These are phyloP conservation scores for Chlorella sp. DNA, from an alignment of 139 green algal genomes.

Conservation along the genomic window DNA sequence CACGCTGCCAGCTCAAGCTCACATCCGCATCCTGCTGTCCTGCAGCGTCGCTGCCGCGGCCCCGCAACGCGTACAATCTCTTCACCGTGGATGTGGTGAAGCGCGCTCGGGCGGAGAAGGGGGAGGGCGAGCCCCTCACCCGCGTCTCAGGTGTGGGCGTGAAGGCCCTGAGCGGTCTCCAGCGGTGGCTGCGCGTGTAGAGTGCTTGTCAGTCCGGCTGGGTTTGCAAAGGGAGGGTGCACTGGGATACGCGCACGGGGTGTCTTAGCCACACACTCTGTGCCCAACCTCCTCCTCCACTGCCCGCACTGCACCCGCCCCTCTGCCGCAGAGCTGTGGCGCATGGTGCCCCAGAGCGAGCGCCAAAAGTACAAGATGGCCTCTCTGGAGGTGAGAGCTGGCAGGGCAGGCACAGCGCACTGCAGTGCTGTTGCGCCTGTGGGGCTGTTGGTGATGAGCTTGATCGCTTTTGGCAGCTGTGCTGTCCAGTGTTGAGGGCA, in stretches of 20 bases:
- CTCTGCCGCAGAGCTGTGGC: constrained; percentile 6
- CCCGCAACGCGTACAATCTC: constrained; percentile 36
- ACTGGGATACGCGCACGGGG: too few species aligned
- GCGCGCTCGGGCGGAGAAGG: background rate
- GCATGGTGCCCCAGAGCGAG: background rate
- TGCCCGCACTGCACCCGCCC: background rate
- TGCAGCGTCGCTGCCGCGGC: constrained; percentile 22
- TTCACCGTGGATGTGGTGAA: background rate
- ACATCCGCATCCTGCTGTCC: too few species aligned
- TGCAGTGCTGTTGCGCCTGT: too few species aligned
- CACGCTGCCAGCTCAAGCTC: background rate
- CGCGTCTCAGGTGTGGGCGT: background rate
- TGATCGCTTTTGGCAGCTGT: too few species aligned
- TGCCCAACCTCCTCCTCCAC: background rate
- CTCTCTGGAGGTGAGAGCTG: background rate
- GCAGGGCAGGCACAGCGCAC: too few species aligned
- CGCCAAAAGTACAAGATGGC: background rate
- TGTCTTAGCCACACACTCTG: too few species aligned
- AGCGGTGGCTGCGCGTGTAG: too few species aligned
- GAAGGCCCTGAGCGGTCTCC: too few species aligned
- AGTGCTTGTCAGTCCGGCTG: too few species aligned
- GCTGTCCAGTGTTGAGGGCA: too few species aligned
- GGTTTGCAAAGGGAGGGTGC: too few species aligned
- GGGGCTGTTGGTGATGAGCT: too few species aligned
- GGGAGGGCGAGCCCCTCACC: background rate